phyloP scores from a whole-genome alignment of 2,329 filamentous ascomycete species.

The Trichoderma sp. region DNA sequence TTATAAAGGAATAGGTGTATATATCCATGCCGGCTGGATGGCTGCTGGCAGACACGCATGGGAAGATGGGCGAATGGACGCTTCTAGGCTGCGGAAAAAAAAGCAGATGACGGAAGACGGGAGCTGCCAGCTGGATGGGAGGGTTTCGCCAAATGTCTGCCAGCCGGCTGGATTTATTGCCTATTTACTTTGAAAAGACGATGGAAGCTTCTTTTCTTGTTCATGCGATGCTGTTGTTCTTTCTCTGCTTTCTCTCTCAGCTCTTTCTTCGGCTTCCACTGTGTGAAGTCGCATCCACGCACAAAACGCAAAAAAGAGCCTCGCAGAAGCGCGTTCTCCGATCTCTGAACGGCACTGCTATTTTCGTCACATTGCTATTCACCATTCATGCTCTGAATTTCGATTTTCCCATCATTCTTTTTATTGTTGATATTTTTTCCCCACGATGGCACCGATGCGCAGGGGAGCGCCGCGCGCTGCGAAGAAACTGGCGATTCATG shows the following conservation, averaged over 20 bases:
- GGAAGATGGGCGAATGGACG: background rate
- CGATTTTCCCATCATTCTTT: background rate
- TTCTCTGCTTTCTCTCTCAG: background rate
- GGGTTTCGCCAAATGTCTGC: constrained; percentile 10
- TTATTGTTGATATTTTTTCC: background rate
- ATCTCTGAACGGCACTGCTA: background rate
- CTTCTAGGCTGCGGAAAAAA: background rate
- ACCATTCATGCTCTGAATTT: background rate
- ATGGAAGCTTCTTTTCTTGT: background rate
- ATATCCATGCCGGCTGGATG: background rate
- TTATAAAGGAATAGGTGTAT: background rate
- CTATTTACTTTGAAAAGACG: background rate
- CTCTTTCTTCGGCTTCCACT: background rate
- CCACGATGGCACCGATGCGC: constrained; percentile 26
- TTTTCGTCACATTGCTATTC: background rate
- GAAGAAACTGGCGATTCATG: constrained; percentile 23
- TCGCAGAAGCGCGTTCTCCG: background rate
- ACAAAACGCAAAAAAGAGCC: background rate
- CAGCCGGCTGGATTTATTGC: constrained; percentile 18
- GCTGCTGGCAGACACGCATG: background rate
- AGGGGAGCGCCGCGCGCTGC: constrained; percentile 30
- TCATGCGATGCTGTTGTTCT: background rate
- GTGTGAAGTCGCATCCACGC: background rate
- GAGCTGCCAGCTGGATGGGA: constrained; percentile 25
- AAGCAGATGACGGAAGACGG: background rate